Evolutionary conservation across 441 rosid species (phyloP).

Genomic region (Populus hybrid): DNA sequence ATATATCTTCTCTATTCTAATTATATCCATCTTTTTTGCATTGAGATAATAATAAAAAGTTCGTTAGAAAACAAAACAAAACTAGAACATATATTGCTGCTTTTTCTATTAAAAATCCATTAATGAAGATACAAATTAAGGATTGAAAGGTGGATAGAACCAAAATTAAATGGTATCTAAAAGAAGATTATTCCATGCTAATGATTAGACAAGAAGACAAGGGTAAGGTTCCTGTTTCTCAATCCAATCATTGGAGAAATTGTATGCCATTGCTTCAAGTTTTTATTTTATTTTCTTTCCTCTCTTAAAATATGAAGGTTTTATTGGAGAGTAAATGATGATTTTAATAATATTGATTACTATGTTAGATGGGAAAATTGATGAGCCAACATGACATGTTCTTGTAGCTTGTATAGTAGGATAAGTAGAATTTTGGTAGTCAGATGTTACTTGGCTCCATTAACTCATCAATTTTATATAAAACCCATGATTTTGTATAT

Average conservation of each 20-base stretch:
- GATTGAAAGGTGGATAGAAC: neutral
- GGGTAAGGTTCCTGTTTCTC: conserved; percentile 18
- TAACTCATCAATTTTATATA: neutral
- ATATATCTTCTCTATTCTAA: too few relatives aligned
- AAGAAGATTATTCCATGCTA: conserved; percentile 34
- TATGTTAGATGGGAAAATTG: conserved; percentile 2
- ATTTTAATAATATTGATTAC: neutral
- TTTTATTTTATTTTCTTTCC: neutral
- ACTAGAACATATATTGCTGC: neutral
- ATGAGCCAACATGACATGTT: conserved; percentile 32
- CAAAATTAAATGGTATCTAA: conserved; percentile 35
- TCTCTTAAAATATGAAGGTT: neutral
- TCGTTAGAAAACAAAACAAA: too few relatives aligned
- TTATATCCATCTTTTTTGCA: too few relatives aligned
- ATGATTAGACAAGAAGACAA: conserved; percentile 44
- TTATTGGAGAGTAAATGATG: neutral
- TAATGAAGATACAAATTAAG: neutral
- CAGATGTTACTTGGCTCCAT: conserved; percentile 13
- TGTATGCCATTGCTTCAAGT: conserved; percentile 17
- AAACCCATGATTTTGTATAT: neutral
- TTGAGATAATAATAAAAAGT: too few relatives aligned
- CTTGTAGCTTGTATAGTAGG: conserved; percentile 10
- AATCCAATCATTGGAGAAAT: conserved; percentile 32
- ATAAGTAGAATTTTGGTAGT: neutral
- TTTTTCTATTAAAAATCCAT: neutral